phyloP scores from a whole-genome alignment of 768 basidiomycete species.

The Rhizopogon vinicolor region DNA sequence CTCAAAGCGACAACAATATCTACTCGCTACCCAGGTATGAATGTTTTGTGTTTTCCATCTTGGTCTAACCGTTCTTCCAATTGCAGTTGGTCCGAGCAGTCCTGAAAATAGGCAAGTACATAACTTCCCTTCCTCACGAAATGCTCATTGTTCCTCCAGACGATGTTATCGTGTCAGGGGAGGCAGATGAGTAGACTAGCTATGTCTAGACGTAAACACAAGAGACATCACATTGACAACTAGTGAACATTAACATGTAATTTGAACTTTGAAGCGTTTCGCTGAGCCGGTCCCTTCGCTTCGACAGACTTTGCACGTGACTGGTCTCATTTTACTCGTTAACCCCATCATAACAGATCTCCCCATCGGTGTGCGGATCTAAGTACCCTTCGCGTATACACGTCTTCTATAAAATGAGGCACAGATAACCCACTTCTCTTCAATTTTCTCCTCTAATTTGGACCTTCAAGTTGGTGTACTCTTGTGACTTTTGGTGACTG shows the following conservation, averaged over 20 bases:
- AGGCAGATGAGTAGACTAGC: constrained; percentile 56
- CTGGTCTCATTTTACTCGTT: not conserved
- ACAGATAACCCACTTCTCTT: not conserved
- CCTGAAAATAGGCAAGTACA: constrained; percentile 72
- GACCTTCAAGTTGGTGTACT: not conserved
- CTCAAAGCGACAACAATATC: constrained; percentile 94
- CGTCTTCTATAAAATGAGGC: not conserved
- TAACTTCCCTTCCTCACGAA: not conserved
- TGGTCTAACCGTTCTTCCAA: constrained; percentile 2
- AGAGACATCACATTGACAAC: constrained; percentile 8
- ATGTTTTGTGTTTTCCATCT: not conserved
- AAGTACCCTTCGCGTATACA: not conserved
- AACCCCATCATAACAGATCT: no score
- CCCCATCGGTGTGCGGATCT: no score
- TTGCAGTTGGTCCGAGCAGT: constrained; percentile 76
- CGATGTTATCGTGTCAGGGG: constrained; percentile 73
- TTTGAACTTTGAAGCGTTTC: constrained; percentile 9
- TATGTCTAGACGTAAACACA: constrained; percentile 11
- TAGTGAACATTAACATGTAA: constrained; percentile 19
- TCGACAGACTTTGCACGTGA: not conserved
- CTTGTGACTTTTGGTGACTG: not conserved
- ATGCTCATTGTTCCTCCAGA: constrained; percentile 37
- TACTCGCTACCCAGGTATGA: constrained; percentile 90
- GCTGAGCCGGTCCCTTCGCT: not conserved
- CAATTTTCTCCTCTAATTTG: not conserved